Base-by-base conservation (phyloP, 352 stramenopile species). In the Globisporangium mamillatum region DNA sequence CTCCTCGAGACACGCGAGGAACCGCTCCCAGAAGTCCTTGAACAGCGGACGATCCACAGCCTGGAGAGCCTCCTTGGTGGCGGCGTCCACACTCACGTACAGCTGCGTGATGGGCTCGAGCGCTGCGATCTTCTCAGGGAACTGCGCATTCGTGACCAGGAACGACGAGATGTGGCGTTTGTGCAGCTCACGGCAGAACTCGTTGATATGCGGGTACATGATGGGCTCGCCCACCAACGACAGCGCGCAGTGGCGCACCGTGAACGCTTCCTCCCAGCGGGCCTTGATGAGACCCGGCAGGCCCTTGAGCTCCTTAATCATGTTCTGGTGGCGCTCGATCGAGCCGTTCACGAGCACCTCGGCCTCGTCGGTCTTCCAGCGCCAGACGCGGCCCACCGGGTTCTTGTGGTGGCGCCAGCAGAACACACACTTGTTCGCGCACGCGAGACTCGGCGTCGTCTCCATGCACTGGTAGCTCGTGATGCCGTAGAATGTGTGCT, bases 361-460 rank as follows among this genome's bases (percentile, higher is more conserved):
- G n/a, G 97, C 91, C 65, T 98, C 91, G 74, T 99, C 97, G 16
- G 89, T 97, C 84, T 99, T 99, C 97, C 97, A 99, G 58, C 93
- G 86, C 97, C 97, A 99, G 68, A 98, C 94, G 64, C 93, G 95
- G 10, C 97, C 97, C 20, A 99, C 97, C 0, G 97, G 97, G 81
- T 99, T 99, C 79, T 99, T 99, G 82, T 99, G 97, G 81, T 99
- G 97, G 72, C 97, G 86, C 97, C 97, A 99, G 80, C 97, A 99
- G 78, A 99, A 99, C 8, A 97, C 89, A 64, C 97, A 99, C 80
- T 99, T 99, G 81, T 99, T 99, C 25, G 97, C 97, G 78, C 97
- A 99, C 18, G 97, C 97, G 8, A 99, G 72, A 72, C 88, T 98
- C 9, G 97, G 97, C 22, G 97, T 99, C 18, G 95, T 97, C 82